A percentile compares a stretch with the other conserved stretches of the same genome.
phyloP scores from a whole-genome alignment of 106 monocot species.

The Allium cepa region DNA sequence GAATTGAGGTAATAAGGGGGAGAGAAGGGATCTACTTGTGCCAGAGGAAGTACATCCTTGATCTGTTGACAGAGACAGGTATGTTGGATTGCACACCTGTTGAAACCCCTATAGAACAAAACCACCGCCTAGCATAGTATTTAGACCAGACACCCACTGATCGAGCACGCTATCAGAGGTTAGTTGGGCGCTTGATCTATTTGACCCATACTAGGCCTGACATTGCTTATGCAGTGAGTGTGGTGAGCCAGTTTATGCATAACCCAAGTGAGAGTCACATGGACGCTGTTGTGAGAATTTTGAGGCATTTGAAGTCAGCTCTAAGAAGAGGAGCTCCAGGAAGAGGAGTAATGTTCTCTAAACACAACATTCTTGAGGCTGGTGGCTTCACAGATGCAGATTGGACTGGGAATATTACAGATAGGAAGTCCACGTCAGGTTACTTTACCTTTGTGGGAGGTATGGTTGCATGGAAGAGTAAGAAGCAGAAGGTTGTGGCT shows the following conservation, averaged over 20 bases:
- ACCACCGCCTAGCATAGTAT: background rate
- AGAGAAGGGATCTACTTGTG: no score
- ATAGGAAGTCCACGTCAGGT: no score
- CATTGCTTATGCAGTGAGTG: no score
- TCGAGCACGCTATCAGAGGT: slow-evolving; percentile 2
- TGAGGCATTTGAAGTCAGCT: slow-evolving; percentile 1
- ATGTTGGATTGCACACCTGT: background rate
- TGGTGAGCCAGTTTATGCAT: no score
- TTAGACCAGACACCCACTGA: background rate
- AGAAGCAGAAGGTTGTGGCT: no score
- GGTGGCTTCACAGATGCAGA: background rate
- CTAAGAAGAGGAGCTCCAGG: slow-evolving; percentile 4
- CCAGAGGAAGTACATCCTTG: no score
- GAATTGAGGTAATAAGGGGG: background rate
- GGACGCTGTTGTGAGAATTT: background rate
- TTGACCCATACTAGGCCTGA: no score
- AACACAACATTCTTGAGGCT: background rate
- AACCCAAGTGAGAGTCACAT: background rate
- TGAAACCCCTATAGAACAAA: background rate
- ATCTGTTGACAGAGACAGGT: background rate
- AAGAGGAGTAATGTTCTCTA: slow-evolving; percentile 1
- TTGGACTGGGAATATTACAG: background rate
- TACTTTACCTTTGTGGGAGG: background rate
- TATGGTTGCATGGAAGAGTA: no score
- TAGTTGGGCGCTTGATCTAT: no score